These are phyloP conservation scores for Hirsutella thompsonii DNA, from an alignment of 2,329 filamentous ascomycete genomes.

Conservation along the genomic window DNA sequence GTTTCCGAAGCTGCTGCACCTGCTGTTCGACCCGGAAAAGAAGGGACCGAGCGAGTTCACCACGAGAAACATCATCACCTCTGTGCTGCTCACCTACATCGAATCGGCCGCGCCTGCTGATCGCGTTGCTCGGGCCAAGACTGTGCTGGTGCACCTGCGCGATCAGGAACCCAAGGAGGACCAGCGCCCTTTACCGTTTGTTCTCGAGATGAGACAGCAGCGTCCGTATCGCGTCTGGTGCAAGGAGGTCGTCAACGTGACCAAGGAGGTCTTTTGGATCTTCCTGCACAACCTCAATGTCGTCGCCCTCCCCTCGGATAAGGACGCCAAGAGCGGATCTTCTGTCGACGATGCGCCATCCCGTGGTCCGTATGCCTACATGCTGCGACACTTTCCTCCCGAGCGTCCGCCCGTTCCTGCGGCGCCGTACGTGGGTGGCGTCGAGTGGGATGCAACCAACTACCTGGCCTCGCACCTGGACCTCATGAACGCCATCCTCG, in stretches of 20 bases:
- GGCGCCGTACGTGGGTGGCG: slow-evolving; percentile 89
- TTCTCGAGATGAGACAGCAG: slow-evolving; percentile 75
- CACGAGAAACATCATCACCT: slow-evolving; percentile 81
- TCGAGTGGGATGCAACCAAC: slow-evolving; percentile 98
- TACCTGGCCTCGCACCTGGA: slow-evolving; percentile 90
- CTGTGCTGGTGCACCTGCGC: slow-evolving; percentile 66
- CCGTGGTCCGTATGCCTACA: slow-evolving; percentile 42
- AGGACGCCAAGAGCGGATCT: slow-evolving; percentile 7
- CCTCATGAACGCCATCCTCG: slow-evolving; percentile 79
- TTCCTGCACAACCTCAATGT: slow-evolving; percentile 92
- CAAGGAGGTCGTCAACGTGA: slow-evolving; percentile 83
- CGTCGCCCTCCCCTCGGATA: slow-evolving; percentile 48
- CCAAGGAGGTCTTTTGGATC: slow-evolving; percentile 98
- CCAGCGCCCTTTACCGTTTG: slow-evolving; percentile 68
- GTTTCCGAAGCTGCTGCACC: slow-evolving; percentile 73
- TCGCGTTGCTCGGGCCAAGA: slow-evolving; percentile 53
- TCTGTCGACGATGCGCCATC: slow-evolving; percentile 4
- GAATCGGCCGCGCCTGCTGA: slow-evolving; percentile 50
- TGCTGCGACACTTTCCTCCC: slow-evolving; percentile 64
- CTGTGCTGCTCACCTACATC: slow-evolving; percentile 79
- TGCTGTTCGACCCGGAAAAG: slow-evolving; percentile 96
- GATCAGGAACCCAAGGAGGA: slow-evolving; percentile 68
- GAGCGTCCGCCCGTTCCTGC: slow-evolving; percentile 84
- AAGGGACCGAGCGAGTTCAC: slow-evolving; percentile 96
- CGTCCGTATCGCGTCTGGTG: slow-evolving; percentile 90